Percentiles rank a stretch among this genome's conserved stretches.
Conservation (phyloP, 2,329 filamentous ascomycete species). For the Phoma herbarum region DNA sequence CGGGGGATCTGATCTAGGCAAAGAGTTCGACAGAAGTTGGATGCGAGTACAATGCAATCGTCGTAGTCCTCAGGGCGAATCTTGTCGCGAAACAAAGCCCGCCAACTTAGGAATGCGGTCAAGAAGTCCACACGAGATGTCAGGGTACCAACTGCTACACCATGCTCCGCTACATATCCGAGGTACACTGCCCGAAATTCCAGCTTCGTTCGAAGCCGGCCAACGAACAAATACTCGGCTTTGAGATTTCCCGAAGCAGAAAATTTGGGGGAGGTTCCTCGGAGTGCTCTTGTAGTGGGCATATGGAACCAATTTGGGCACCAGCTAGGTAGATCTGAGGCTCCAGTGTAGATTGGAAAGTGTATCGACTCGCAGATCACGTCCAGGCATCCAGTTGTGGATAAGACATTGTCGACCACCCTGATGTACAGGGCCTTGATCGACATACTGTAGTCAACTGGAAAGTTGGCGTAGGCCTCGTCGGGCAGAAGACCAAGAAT, state of each 20-base stretch:
- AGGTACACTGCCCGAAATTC: not conserved
- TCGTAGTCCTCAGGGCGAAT: not conserved
- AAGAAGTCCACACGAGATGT: not conserved
- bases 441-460: not conserved
- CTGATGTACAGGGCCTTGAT: not conserved
- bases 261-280: not conserved
- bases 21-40: constrained; percentile 2
- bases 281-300: not conserved
- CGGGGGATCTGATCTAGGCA: not conserved
- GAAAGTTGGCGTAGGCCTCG: not conserved
- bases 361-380: constrained; percentile 1
- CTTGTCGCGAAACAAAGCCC: not conserved
- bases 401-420: not conserved
- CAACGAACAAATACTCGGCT: not conserved
- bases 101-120: constrained; percentile 7
- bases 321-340: not conserved
- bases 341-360: not conserved
- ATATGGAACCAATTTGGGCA: constrained; percentile 11
- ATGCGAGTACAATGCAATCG: too few relatives aligned
- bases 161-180: not conserved
- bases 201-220: not conserved
- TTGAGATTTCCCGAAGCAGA: not conserved
- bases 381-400: not conserved
- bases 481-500: not conserved
- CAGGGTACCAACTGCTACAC: not conserved